Percentiles rank a stretch among this genome's conserved stretches.
These are phyloP conservation scores for Mortierella sp. DNA, from an alignment of 371 early-diverging fungal species.

Conservation along the genomic window DNA sequence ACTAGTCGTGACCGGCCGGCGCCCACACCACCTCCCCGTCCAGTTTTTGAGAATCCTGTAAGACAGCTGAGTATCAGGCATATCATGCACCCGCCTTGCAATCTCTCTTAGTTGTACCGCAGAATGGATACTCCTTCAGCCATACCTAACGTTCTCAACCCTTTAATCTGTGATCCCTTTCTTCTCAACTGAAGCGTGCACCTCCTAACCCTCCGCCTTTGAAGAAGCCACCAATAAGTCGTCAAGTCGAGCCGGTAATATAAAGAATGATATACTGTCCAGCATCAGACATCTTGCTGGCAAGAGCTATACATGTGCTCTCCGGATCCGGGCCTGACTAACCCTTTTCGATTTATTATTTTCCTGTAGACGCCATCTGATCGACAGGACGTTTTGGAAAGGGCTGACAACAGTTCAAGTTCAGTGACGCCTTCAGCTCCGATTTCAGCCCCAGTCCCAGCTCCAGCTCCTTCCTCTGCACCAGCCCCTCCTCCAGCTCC, in stretches of 20 bases:
- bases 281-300: too few species aligned
- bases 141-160: too few species aligned
- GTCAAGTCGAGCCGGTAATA: conserved; percentile 8
- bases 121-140: too few species aligned
- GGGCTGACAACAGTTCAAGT: conserved; percentile 27
- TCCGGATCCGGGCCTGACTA: too few species aligned
- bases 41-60: conserved; percentile 51
- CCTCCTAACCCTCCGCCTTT: conserved; percentile 40
- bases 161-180: background rate
- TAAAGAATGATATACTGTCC: too few species aligned
- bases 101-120: too few species aligned
- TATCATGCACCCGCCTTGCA: too few species aligned
- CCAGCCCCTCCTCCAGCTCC: conserved; percentile 27
- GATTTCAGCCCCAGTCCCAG: conserved; percentile 27
- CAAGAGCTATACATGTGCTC: too few species aligned
- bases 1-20: conserved; percentile 27
- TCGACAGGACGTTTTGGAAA: conserved; percentile 21
- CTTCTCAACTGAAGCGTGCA: conserved; percentile 18
- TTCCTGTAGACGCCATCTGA: conserved; percentile 18
- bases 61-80: background rate
- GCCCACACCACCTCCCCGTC: conserved; percentile 51
- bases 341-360: background rate
- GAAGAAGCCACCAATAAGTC: conserved; percentile 28
- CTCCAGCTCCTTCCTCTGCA: conserved; percentile 32
- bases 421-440: conserved; percentile 24